phyloP scores from a whole-genome alignment of 2,329 filamentous ascomycete genomes.

The Colletotrichum horii region DNA sequence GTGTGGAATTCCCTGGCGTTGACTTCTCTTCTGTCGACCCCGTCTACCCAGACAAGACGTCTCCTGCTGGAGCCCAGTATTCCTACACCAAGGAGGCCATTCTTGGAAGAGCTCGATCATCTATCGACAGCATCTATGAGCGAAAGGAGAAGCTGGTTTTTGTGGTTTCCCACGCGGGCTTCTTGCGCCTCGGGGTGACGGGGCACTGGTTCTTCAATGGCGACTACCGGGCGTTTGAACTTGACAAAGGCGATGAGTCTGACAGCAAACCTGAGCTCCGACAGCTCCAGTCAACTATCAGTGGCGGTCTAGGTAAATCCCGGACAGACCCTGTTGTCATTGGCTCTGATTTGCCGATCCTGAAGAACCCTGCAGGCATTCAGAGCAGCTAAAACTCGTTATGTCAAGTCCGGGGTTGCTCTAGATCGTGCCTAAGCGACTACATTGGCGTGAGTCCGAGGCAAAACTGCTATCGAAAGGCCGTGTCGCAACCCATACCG shows the following conservation, averaged over 20 bases:
- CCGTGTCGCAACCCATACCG: not conserved
- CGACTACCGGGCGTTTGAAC: conserved; percentile 69
- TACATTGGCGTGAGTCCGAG: not conserved
- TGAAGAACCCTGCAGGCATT: not conserved
- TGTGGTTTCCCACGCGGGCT: conserved; percentile 70
- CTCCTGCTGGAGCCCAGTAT: conserved; percentile 49
- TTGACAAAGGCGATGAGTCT: conserved; percentile 34
- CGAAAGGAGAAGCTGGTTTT: conserved; percentile 66
- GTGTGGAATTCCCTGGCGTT: conserved; percentile 56
- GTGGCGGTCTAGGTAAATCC: conserved; percentile 41
- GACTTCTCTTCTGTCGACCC: conserved; percentile 64
- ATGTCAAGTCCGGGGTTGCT: not conserved
- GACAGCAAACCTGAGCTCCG: conserved; percentile 36
- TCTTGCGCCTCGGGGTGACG: conserved; percentile 62
- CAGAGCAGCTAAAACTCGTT: not conserved
- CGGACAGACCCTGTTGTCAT: conserved; percentile 39
- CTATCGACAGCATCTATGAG: conserved; percentile 52
- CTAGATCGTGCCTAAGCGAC: not conserved
- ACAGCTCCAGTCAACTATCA: conserved; percentile 49
- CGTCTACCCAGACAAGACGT: conserved; percentile 67
- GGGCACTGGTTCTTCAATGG: conserved; percentile 64
- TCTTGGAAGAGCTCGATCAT: conserved; percentile 57
- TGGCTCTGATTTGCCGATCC: conserved; percentile 41
- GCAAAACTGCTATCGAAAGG: not conserved
- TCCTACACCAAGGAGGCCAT: conserved; percentile 58